These are phyloP conservation scores for Pichia sp. DNA, from an alignment of 1,139 yeast species.

Conservation along the genomic window DNA sequence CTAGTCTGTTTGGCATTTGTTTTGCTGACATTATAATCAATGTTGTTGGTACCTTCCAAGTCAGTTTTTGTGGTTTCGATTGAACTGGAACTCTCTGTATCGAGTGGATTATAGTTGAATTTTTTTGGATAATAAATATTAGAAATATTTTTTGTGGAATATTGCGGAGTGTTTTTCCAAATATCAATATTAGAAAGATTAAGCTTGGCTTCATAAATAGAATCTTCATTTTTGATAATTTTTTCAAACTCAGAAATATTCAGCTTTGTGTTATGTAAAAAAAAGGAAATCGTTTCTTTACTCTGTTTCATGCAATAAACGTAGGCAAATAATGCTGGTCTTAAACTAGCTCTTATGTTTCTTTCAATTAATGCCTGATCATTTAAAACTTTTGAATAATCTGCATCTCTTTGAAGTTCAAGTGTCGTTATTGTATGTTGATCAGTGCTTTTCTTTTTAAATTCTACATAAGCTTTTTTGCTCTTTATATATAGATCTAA, in stretches of 20 bases:
- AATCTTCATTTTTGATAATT: neutral
- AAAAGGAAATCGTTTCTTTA: neutral
- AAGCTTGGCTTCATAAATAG: conserved; percentile 1
- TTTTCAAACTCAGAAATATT: conserved; percentile 7
- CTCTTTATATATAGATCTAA: conserved; percentile 3
- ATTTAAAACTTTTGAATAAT: conserved; percentile 1
- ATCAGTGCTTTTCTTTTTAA: conserved; percentile 8
- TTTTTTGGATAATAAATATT: neutral
- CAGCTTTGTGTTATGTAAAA: neutral
- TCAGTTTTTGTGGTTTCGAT: no score
- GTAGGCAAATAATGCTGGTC: conserved; percentile 9
- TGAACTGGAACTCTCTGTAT: no score
- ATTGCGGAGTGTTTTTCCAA: neutral
- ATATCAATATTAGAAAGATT: conserved; percentile 3
- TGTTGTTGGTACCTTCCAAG: no score
- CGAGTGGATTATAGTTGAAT: no score
- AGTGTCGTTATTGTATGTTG: neutral
- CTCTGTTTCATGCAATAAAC: conserved; percentile 1
- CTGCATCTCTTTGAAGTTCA: conserved; percentile 5
- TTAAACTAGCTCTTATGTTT: conserved; percentile 4
- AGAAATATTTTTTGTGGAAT: neutral
- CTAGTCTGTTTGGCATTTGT: no score
- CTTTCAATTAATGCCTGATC: conserved; percentile 8
- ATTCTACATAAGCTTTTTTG: conserved; percentile 4
- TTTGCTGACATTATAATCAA: no score